Evolutionary conservation across 2,329 filamentous ascomycete species (phyloP), one percentile per base, ranked within the genome.

Genomic region (Iodosphaeria phyllophila): DNA sequence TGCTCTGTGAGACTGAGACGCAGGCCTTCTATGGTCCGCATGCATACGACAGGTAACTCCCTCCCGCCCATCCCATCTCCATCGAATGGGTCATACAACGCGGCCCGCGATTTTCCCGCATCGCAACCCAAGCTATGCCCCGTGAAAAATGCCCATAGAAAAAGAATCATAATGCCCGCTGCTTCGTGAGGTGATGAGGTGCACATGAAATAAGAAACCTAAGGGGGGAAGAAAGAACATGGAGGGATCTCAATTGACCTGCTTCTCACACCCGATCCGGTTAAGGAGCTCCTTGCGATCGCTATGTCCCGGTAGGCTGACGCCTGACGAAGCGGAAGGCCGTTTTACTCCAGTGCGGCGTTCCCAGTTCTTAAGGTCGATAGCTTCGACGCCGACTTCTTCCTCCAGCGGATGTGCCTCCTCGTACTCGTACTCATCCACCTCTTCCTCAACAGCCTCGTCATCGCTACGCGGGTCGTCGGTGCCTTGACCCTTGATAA

Each of bases 401-500:
- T 82, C 64, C 46, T 83, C 76, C 7, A 76, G 56, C 2, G 68
- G 53, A 33, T 56, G 49, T 3, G 56, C 58, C 40, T 64, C 58
- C 37, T 66, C 59, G 29, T 64, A 64, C 25, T 60, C 47, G 24
- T 51, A 60, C 31, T 64, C 58, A 9, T 58, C 55, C 23, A 61
- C 55, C n/a, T 65, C 54, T 9, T 64, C 60, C 11, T 64, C 72
- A 13, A 73, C 78, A 8, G 56, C 74, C 49, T 92, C 83, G 34
- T 82, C 80, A 37, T 93, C 86, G 33, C 80, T 92, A 28, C 89
- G 71, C 11, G 70, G 65, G 42, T 98, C 89, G 34, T 93, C 83
- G 5, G 86, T 83, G 16, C 68, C 60, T 18, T 62, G 66, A 16
- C 86, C 84, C 25, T 62, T 65, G 18, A 95, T 44, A 5, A 95